These are phyloP conservation scores for Aureobasidium lini DNA, from an alignment of 2,329 filamentous ascomycete genomes.

Conservation along the genomic window DNA sequence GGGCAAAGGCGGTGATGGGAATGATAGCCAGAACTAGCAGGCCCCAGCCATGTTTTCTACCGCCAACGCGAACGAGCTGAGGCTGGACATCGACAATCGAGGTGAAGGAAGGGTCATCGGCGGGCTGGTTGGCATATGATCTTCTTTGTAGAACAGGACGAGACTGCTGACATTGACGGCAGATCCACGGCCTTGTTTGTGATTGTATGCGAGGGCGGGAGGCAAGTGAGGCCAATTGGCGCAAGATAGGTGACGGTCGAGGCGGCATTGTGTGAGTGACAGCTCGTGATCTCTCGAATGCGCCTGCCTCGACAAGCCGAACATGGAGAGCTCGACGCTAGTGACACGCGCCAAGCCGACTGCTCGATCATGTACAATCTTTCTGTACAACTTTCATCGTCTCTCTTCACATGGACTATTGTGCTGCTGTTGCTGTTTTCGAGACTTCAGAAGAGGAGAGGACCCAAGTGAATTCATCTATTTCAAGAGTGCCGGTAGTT, in stretches of 20 bases:
- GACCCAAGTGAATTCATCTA: neutral
- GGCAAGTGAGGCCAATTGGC: constrained; percentile 6
- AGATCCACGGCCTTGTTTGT: constrained; percentile 15
- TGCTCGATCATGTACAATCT: neutral
- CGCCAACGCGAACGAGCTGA: constrained; percentile 61
- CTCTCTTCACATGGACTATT: neutral
- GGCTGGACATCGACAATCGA: constrained; percentile 85
- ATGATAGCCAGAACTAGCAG: constrained; percentile 79
- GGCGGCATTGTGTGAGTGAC: neutral
- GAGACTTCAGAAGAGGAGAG: neutral
- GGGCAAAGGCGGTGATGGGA: constrained; percentile 78
- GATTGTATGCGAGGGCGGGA: constrained; percentile 2
- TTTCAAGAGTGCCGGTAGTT: neutral
- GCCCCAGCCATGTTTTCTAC: constrained; percentile 69
- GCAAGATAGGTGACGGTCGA: constrained; percentile 10
- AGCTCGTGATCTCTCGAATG: neutral
- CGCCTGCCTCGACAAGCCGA: neutral
- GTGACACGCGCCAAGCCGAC: constrained; percentile 8
- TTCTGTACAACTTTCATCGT: neutral
- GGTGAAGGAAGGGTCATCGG: constrained; percentile 70
- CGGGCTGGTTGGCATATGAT: constrained; percentile 42
- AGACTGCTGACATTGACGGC: constrained; percentile 23
- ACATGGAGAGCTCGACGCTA: neutral
- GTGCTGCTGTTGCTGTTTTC: neutral
- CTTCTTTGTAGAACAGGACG: constrained; percentile 23